Evolutionary conservation across 345 rosid genomes (phyloP).

Genomic region (Turritis glabra): DNA sequence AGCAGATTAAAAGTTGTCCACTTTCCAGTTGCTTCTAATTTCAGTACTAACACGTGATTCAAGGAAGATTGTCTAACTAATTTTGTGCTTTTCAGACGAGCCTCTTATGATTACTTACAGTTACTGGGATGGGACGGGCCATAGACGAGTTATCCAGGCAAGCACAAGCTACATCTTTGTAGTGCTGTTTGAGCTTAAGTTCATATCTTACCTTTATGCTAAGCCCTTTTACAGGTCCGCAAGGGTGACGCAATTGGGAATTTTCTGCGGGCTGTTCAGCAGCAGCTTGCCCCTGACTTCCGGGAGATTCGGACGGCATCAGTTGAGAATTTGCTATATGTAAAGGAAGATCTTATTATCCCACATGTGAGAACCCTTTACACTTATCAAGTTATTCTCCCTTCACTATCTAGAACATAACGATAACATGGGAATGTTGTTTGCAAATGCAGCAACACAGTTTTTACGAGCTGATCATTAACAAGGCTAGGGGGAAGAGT

Average conservation of each 20-base stretch:
- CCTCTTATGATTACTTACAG: slow-evolving; percentile 97
- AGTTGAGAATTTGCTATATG: slow-evolving; percentile 95
- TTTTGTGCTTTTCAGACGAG: slow-evolving; percentile 59
- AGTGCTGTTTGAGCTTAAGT: slow-evolving; percentile 11
- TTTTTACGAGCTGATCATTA: slow-evolving; percentile 91
- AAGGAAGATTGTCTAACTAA: slow-evolving; percentile 9
- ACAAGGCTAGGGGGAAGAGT: slow-evolving; percentile 99
- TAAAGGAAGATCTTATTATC: slow-evolving; percentile 95
- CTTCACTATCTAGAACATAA: neutral
- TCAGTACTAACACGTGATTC: neutral
- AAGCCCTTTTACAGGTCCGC: slow-evolving; percentile 50
- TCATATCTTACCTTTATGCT: neutral
- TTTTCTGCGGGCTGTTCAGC: slow-evolving; percentile 88
- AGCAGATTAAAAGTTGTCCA: slow-evolving; percentile 77
- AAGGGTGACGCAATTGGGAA: slow-evolving; percentile 93
- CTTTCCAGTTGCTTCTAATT: neutral
- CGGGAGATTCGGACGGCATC: slow-evolving; percentile 91
- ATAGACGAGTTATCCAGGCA: slow-evolving; percentile 88
- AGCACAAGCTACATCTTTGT: slow-evolving; percentile 32
- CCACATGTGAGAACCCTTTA: slow-evolving; percentile 75
- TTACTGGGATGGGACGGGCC: slow-evolving; percentile 99
- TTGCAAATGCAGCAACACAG: slow-evolving; percentile 89
- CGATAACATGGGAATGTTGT: neutral
- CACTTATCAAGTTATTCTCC: neutral
- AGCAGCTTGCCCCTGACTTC: slow-evolving; percentile 98